Base-by-base conservation (phyloP, 1,284 basidiomycete genomes). In the Melampsora americana region DNA sequence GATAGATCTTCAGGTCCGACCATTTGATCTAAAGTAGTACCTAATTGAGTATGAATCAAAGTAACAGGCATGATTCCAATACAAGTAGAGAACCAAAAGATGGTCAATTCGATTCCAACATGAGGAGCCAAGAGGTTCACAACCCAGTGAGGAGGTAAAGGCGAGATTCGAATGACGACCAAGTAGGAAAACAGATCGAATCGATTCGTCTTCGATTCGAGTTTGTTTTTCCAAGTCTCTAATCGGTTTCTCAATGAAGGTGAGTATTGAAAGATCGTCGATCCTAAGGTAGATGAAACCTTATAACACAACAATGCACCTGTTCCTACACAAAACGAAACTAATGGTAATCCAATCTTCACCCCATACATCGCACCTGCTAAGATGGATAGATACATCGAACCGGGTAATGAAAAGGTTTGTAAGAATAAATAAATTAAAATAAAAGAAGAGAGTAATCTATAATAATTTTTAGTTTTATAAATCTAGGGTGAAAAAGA, bases 371-470 rank as follows among this genome's bases (percentile, higher is more conserved):
- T 90, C 0, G 95, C 95, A 42, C 95, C 95, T 16, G 92, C 94
- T 9, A 98, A 89, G 81, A 98, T 97, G 68, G 92, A 93, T 77
- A 99, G 88, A 83, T 99, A 99, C 95, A 98, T 98, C 28, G 93
- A 95, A 0, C 95, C 95, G 0, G 95, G 95, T 5, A 99, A 87
- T 1, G 92, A 94, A 84, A 98, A 99, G 0, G 94, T 92, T 86
- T 99, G 95, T 4, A 98, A 87, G 84, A 97, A 99, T 79, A 98
- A 87, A 83, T 96, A 97, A 0, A 93, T 91, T 77, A 81, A 76
- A 20, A 82, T 66, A 79, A 82, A 85, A 56, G 81, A 84, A 9
- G 82, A 77, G 18, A 85, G 78, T 1, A 85, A 83, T 9, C 83
- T 74, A 32, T 66, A 78, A 67, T 81, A 82, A 67, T 85, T 80